Conservation (phyloP, 495 filamentous ascomycete genomes). For the Penicillium lagena region DNA sequence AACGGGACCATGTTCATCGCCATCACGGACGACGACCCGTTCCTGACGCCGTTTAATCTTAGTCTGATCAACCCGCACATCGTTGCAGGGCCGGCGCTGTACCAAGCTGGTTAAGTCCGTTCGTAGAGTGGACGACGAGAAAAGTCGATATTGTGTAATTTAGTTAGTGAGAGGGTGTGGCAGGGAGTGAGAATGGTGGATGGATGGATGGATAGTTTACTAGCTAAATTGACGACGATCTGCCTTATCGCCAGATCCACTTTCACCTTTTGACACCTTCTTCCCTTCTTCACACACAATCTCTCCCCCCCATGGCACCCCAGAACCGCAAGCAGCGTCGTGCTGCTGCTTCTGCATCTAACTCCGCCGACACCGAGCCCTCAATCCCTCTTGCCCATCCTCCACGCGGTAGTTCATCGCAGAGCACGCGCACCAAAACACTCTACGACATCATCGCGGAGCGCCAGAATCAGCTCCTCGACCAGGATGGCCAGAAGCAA, state of each 20-base stretch:
- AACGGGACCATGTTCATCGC: slow-evolving; percentile 79
- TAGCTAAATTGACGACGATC: background rate
- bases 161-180: background rate
- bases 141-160: no score
- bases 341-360: slow-evolving; percentile 22
- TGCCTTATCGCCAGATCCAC: background rate
- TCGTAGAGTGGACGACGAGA: no score
- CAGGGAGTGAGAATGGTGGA: background rate
- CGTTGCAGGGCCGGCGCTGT: slow-evolving; percentile 64
- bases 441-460: slow-evolving; percentile 46
- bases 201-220: background rate
- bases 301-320: slow-evolving; percentile 21
- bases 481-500: background rate
- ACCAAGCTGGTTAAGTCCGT: slow-evolving; percentile 64
- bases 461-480: slow-evolving; percentile 32
- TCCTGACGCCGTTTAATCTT: slow-evolving; percentile 72
- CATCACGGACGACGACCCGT: slow-evolving; percentile 63
- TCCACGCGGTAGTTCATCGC: slow-evolving; percentile 17
- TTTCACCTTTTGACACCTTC: background rate
- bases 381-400: slow-evolving; percentile 35
- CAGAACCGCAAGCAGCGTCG: slow-evolving; percentile 47
- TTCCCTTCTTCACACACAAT: background rate
- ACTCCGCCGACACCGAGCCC: slow-evolving; percentile 1
- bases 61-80: slow-evolving; percentile 70
- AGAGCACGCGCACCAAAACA: slow-evolving; percentile 31